Evolutionary conservation across 208 protist genomes (phyloP).

Genomic region (Leishmania arabica): DNA sequence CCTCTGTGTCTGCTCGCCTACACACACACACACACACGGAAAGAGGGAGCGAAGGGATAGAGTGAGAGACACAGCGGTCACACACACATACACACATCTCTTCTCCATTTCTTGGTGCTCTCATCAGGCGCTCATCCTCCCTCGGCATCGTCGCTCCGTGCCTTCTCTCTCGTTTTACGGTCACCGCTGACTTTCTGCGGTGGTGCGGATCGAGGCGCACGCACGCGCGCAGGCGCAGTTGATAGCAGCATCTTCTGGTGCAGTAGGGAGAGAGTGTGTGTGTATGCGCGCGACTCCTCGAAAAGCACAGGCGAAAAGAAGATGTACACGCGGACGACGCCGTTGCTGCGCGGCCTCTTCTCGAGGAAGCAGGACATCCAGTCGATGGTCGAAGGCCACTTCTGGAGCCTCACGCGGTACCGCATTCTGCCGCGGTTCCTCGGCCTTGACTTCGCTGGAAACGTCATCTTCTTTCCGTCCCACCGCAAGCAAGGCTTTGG

Average conservation of each 20-base stretch:
- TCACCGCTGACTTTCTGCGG: background rate
- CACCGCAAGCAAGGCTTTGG: constrained; percentile 80
- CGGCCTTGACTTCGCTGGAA: constrained; percentile 84
- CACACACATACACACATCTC: background rate
- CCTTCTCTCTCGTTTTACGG: background rate
- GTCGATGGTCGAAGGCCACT: constrained; percentile 73
- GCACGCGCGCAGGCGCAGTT: background rate
- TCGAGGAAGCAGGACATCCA: constrained; percentile 43
- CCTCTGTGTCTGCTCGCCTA: background rate
- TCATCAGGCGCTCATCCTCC: background rate
- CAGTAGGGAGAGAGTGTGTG: background rate
- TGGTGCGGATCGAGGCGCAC: background rate
- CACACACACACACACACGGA: background rate
- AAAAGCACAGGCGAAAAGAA: background rate
- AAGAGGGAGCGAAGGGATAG: background rate
- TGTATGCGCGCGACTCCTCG: background rate
- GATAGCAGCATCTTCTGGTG: background rate
- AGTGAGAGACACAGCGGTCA: background rate
- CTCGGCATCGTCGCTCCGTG: background rate
- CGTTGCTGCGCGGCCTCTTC: constrained; percentile 30
- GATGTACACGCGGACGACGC: constrained; percentile 35
- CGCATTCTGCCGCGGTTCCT: constrained; percentile 77
- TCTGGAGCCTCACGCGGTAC: constrained; percentile 89
- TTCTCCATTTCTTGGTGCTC: background rate
- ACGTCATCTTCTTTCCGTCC: constrained; percentile 83